A percentile compares a stretch with the other conserved stretches of the same genome.
These are phyloP conservation scores for Elongisporangium undulatum DNA, from an alignment of 352 stramenopile genomes.

Conservation along the genomic window DNA sequence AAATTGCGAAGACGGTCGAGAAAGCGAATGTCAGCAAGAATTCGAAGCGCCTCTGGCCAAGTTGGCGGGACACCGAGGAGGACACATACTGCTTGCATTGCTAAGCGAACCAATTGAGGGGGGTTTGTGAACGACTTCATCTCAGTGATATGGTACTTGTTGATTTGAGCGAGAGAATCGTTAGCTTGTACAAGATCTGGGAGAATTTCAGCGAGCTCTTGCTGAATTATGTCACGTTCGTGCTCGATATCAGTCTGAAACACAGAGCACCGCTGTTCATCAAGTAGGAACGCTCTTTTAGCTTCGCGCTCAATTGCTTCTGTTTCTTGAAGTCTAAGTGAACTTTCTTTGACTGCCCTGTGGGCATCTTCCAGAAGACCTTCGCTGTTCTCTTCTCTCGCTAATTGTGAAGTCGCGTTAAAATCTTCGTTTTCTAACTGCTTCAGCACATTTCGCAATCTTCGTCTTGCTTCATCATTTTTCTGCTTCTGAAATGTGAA, in stretches of 20 bases:
- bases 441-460: constrained; percentile 11
- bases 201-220: constrained; percentile 53
- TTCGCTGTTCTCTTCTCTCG: constrained; percentile 30
- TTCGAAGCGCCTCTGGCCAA: constrained; percentile 60
- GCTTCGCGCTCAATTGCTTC: constrained; percentile 38
- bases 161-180: constrained; percentile 61
- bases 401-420: constrained; percentile 22
- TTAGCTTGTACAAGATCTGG: constrained; percentile 54
- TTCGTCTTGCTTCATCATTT: constrained; percentile 7
- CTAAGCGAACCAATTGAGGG: constrained; percentile 63
- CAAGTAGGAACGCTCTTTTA: constrained; percentile 39
- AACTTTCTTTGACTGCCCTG: constrained; percentile 23
- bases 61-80: constrained; percentile 51
- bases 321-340: constrained; percentile 17
- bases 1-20: constrained; percentile 55
- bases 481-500: constrained; percentile 45
- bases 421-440: constrained; percentile 22
- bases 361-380: constrained; percentile 26
- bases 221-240: constrained; percentile 46
- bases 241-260: constrained; percentile 55
- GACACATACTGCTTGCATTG: constrained; percentile 74
- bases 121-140: constrained; percentile 78
- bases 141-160: constrained; percentile 77
- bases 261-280: constrained; percentile 47
- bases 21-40: constrained; percentile 66